Conservation (phyloP, 73 alveolate genomes). For the Paramecium tetraurelia region DNA sequence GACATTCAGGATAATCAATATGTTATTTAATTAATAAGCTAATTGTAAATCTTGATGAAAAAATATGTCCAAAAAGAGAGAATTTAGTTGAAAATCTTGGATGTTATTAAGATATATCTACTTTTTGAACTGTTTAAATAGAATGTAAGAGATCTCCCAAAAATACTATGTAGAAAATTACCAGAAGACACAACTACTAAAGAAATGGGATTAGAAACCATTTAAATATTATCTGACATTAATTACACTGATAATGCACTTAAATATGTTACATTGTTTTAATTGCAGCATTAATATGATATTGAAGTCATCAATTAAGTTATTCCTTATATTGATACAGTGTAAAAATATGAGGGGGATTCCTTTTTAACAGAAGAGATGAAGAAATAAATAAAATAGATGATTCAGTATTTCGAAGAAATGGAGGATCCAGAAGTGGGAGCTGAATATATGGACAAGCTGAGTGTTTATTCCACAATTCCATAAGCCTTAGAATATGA, state of each 20-base stretch:
- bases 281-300: conserved; percentile 31
- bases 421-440: background rate
- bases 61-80: background rate
- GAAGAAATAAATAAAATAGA: background rate
- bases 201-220: conserved; percentile 16
- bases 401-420: background rate
- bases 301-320: background rate
- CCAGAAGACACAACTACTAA: conserved; percentile 19
- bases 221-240: background rate
- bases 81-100: background rate
- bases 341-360: background rate
- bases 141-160: conserved; percentile 8
- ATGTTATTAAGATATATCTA: background rate
- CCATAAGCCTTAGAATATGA: background rate
- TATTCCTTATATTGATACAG: background rate
- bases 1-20: background rate
- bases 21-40: background rate
- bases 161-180: background rate
- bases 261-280: background rate
- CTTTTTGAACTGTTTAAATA: background rate
- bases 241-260: conserved; percentile 3
- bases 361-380: conserved; percentile 4
- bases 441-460: background rate
- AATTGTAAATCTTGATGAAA: background rate
- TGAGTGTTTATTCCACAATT: background rate